Evolutionary conservation across 306 rosid species (phyloP).

Genomic region (cucumber (Cucumis sativus)): DNA sequence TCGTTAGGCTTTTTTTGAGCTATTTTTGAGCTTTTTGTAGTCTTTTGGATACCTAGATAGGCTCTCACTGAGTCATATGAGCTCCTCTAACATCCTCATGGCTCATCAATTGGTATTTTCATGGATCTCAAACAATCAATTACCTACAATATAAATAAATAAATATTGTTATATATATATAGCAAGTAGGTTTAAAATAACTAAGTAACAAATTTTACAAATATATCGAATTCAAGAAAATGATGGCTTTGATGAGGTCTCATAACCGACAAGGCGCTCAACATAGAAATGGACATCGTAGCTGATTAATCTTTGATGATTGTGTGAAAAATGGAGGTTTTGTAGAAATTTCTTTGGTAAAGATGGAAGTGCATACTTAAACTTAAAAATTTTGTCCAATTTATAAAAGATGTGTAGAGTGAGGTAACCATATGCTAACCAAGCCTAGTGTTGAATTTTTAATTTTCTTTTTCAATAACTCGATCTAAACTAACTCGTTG

Average conservation of each 20-base stretch:
- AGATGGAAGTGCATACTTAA: slow-evolving; percentile 52
- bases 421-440: slow-evolving; percentile 37
- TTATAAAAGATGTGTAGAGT: slow-evolving; percentile 46
- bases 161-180: no score
- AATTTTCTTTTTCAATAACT: background rate
- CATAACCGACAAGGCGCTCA: slow-evolving; percentile 64
- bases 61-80: no score
- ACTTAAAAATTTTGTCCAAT: slow-evolving; percentile 50
- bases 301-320: slow-evolving; percentile 40
- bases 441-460: background rate
- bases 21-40: no score
- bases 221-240: slow-evolving; percentile 65
- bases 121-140: no score
- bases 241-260: slow-evolving; percentile 84
- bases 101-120: no score
- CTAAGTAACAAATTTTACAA: no score
- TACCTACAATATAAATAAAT: no score
- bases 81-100: no score
- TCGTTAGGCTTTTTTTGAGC: no score
- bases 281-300: slow-evolving; percentile 53
- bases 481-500: background rate
- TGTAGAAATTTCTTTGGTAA: slow-evolving; percentile 70
- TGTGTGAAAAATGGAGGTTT: slow-evolving; percentile 82
- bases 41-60: no score
- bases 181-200: no score